These are phyloP conservation scores for Areca catechu DNA, from an alignment of 176 grass and related monocot species.

Conservation along the genomic window DNA sequence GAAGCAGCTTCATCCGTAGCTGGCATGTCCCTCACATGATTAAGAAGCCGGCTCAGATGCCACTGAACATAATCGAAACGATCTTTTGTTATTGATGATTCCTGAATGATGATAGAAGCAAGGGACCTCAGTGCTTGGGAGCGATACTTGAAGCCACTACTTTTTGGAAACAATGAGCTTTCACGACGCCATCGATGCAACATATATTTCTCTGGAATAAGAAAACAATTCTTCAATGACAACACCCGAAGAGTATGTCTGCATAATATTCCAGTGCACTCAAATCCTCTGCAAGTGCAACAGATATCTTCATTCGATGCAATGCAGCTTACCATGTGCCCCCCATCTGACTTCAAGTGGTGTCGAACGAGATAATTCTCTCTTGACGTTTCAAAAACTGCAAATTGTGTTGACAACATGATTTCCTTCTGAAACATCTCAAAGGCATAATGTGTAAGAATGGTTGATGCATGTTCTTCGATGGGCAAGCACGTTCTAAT, in stretches of 20 bases:
- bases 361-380: slow-evolving; percentile 37
- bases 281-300: slow-evolving; percentile 45
- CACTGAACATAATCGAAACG: slow-evolving; percentile 34
- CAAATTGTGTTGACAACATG: slow-evolving; percentile 31
- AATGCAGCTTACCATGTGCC: slow-evolving; percentile 30
- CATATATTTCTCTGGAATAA: slow-evolving; percentile 35
- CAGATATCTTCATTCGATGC: slow-evolving; percentile 27
- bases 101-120: slow-evolving; percentile 35
- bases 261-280: slow-evolving; percentile 34
- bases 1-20: slow-evolving; percentile 18
- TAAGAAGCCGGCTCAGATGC: slow-evolving; percentile 32
- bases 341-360: slow-evolving; percentile 27
- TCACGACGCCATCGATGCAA: slow-evolving; percentile 25
- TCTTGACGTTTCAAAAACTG: slow-evolving; percentile 31
- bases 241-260: slow-evolving; percentile 35
- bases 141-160: slow-evolving; percentile 30
- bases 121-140: slow-evolving; percentile 40
- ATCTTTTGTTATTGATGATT: slow-evolving; percentile 25
- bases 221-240: slow-evolving; percentile 45
- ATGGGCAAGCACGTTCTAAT: slow-evolving; percentile 45
- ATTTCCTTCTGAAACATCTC: slow-evolving; percentile 44
- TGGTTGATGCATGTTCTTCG: slow-evolving; percentile 36
- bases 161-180: slow-evolving; percentile 35
- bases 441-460: slow-evolving; percentile 35
- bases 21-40: slow-evolving; percentile 37